Base-by-base conservation (phyloP, 202 grass and related monocot species). In the Setaria italica region DNA sequence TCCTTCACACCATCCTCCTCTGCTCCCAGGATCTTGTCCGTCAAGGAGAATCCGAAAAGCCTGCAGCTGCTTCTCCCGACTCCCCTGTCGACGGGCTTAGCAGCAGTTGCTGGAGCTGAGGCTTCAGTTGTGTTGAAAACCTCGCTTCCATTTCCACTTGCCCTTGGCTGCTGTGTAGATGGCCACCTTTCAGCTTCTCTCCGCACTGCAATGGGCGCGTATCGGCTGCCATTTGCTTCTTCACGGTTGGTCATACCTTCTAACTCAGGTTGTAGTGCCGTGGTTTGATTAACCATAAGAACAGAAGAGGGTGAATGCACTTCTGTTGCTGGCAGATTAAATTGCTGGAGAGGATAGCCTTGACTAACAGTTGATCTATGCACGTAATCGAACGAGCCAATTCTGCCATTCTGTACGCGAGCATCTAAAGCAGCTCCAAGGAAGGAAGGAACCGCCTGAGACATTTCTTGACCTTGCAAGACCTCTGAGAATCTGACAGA, bases 381-480 rank as follows among this genome's bases (percentile, higher is more conserved):
- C 72, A 47, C 21, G 70, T 54, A 80, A 87, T 84, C 60, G 39
- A 84, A 84, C 25, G 72, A 15, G 46, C 81, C 76, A 34, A 53
- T 39, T 12, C 74, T 50, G 17, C 47, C 67, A n/a, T 84, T 74
- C 29, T 77, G 77, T 50, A 12, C 12, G 72, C 6, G 77, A 10
- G 71, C n/a, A 17, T 82, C 77, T 75, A 78, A 89, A 81, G 77
- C 5, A 48, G 9, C 20, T 90, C 79, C 75, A 46, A 59, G 63
- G 78, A 70, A 80, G n/a, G 67, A 90, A 53, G 84, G 84, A 77
- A 66, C 62, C 78, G 14, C 77, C 71, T 51, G 86, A 67, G 89
- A 92, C 45, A 98, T 87, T 99, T 99, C 96, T 99, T 99, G 96
- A 95, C 96, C 93, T 98, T 95, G 95, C 95, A 98, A 98, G 95